Evolutionary conservation across 768 basidiomycete genomes (phyloP), one percentile per base, ranked within the genome.

Genomic region (Suillus cothurnatus): DNA sequence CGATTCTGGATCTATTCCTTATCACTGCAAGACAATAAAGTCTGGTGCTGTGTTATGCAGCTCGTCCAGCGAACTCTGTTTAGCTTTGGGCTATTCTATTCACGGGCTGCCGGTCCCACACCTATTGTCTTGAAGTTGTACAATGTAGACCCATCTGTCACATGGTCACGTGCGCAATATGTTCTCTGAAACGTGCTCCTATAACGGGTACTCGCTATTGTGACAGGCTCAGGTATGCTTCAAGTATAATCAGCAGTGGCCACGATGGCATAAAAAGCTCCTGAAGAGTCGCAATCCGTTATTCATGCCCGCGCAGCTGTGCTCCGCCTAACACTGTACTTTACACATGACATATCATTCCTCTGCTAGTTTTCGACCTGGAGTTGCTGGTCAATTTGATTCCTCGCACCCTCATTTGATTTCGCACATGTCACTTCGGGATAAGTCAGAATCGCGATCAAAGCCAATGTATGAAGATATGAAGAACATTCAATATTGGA

Each of bases 311-410:
- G 73, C 70, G 69, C 68, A 75, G 71, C 72, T 71, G 73, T 66
- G 72, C 73, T 76, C 60, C 72, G 69, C 76, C 57, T 61, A 26
- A 49, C 53, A 56, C 61, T 67, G 66, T 43, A 62, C 61, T 57
- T 38, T 63, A 23, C 57, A n/a, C 53, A 75, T 75, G 73, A 17
- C 69, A 26, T 67, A 67, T 63, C 69, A 61, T 63, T n/a, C 61
- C 56, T 64, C 19, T 17, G 31, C 68, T 58, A 58, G 61, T 68
- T 63, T 61, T 41, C 70, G 61, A 59, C 26, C 39, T 59, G 26
- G 38, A 68, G 53, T 75, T 70, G 73, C 77, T 74, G 76, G 75
- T 66, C 73, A 72, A 73, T 64, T 62, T 52, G 67, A 59, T 47
- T 55, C 62, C n/a, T 19, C 60, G 17, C 57, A 69, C 58, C 34